A percentile compares a stretch with the other conserved stretches of the same genome.
Conservation (phyloP, 805 yeast species). For the Pichia cabralensis region DNA sequence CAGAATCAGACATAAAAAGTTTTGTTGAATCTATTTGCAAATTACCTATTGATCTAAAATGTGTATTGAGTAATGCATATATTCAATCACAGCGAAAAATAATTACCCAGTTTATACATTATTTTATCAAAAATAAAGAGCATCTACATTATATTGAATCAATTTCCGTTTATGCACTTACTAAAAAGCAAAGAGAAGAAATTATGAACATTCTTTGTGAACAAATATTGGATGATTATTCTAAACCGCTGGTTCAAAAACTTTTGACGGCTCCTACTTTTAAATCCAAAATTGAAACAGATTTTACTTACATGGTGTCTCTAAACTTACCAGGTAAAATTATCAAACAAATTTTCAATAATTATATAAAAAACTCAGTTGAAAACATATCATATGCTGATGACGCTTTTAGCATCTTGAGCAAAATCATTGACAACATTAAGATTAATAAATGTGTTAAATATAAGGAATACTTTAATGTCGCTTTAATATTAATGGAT, state of each 20-base stretch:
- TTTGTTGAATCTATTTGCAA: too few species aligned
- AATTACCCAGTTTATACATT: constrained; percentile 17
- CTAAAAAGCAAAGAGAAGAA: constrained; percentile 26
- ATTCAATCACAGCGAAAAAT: constrained; percentile 40
- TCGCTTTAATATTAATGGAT: too few species aligned
- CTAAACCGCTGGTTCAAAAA: constrained; percentile 22
- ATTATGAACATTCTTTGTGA: constrained; percentile 18
- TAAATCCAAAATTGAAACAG: constrained; percentile 39
- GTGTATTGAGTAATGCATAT: too few species aligned
- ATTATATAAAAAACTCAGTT: constrained; percentile 29
- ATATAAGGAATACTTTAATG: too few species aligned
- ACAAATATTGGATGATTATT: background rate
- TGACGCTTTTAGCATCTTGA: too few species aligned
- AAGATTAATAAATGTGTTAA: too few species aligned
- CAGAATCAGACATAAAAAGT: constrained; percentile 18
- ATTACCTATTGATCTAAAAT: too few species aligned
- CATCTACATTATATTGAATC: constrained; percentile 3
- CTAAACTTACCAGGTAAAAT: too few species aligned
- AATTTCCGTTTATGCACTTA: constrained; percentile 43
- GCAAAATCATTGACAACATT: too few species aligned
- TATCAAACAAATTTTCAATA: constrained; percentile 29
- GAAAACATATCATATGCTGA: too few species aligned
- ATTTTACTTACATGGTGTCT: too few species aligned
- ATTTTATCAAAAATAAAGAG: constrained; percentile 1
- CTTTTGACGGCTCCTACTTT: constrained; percentile 43